Percentiles rank a stretch among this genome's conserved stretches.
Conservation (phyloP, 306 rosid species). For the Cucurbita moschata region DNA sequence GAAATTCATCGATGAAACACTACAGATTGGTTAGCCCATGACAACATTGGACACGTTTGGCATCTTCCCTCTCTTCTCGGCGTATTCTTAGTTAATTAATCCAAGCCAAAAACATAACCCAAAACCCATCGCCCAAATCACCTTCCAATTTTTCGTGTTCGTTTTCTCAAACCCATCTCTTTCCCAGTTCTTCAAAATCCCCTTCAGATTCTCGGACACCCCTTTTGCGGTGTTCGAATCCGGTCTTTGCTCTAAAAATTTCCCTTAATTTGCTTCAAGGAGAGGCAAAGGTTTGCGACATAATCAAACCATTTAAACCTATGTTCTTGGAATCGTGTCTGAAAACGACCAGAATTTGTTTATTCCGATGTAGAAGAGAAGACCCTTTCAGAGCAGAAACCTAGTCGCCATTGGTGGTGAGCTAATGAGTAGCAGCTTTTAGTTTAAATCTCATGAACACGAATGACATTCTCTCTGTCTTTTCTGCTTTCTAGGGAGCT, state of each 20-base stretch:
- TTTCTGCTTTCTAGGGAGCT: constrained; percentile 10
- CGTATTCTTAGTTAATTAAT: background rate
- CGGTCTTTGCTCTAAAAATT: background rate
- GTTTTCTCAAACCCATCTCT: background rate
- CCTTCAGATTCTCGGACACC: background rate
- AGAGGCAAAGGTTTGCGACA: background rate
- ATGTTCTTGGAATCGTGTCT: background rate
- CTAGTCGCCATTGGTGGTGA: constrained; percentile 30
- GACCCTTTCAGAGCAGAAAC: background rate
- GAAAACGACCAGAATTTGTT: too few relatives aligned
- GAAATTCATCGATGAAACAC: background rate
- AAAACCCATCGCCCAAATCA: background rate
- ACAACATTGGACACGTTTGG: background rate
- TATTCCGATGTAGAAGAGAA: background rate
- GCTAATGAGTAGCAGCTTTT: constrained; percentile 16
- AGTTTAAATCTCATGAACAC: background rate
- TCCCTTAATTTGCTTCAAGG: background rate
- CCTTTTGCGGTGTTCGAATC: background rate
- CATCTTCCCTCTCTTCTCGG: background rate
- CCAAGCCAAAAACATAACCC: background rate
- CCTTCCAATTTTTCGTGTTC: background rate
- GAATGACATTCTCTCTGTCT: constrained; percentile 4
- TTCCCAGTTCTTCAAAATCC: background rate
- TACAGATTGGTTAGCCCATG: background rate
- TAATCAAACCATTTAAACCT: background rate